Evolutionary conservation across 73 alveolate genomes (phyloP), one percentile per base, ranked within the genome.

Genomic region (Paramecium bursaria): DNA sequence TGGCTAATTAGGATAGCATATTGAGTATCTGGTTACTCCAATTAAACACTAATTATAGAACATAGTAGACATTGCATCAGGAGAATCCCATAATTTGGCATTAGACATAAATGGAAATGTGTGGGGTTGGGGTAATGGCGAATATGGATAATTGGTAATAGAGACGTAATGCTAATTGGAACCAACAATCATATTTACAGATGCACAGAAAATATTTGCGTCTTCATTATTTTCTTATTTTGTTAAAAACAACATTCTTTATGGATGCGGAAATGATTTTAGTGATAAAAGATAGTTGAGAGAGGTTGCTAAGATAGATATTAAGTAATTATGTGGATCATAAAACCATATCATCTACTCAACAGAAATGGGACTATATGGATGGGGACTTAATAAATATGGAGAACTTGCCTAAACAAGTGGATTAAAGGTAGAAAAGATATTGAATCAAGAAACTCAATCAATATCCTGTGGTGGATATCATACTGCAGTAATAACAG

Each of bases 351-450:
- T 44, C 19, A 42, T 67, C 7, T 67, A 57, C 35, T 7, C 19
- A 9, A 1, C 60, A 39, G 19, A 33, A 14, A 47, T 26, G 4
- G 44, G 22, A 5, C 60, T 67, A 2, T 67, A 67, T 15, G 82
- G 82, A 11, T 67, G 82, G 82, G 82, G 82, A 42, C 14, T 67
- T 3, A 67, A 67, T 67, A 67, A 67, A 67, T 35, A 25, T 67
- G 82, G 82, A 15, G 54, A 67, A 67, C 35, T 67, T n/a, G 26
- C 60, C 11, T 21, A 39, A 42, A 9, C n/a, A 33, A 42, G 10
- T 67, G 11, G 33, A 47, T 21, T 47, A 5, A 19, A 42, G 33
- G 50, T 47, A 2, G 14, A 10, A 2, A 35, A 39, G 3, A 3
- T 67, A 33, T 31, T 31, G 3, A n/a, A 44, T 11, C 44, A 33